Conservation (phyloP, 2,329 filamentous ascomycete species). For the Monosporascus sp. region DNA sequence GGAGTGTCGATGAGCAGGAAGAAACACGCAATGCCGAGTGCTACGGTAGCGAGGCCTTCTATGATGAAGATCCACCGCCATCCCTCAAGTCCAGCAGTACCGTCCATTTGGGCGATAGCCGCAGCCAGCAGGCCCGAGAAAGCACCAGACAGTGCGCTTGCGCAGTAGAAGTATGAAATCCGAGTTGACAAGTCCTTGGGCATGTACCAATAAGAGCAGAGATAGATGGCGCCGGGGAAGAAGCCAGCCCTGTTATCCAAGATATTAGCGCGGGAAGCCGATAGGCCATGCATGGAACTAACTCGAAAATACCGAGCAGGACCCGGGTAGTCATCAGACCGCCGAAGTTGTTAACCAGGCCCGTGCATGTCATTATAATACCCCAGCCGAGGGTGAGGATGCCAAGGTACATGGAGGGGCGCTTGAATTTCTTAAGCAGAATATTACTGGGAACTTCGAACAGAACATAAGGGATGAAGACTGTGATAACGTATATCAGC, state of each 20-base stretch:
- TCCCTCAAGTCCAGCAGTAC: conserved; percentile 38
- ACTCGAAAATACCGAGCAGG: conserved; percentile 28
- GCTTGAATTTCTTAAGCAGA: conserved; percentile 54
- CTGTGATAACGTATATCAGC: neutral
- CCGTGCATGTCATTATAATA: conserved; percentile 21
- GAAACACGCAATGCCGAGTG: conserved; percentile 53
- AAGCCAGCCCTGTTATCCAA: conserved; percentile 19
- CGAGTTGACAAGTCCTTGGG: conserved; percentile 21
- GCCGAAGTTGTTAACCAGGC: conserved; percentile 23
- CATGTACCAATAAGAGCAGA: conserved; percentile 27
- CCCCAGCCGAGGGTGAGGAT: conserved; percentile 53
- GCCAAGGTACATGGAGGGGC: conserved; percentile 61
- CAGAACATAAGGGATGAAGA: conserved; percentile 46
- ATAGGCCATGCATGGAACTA: neutral
- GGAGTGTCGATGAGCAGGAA: conserved; percentile 25
- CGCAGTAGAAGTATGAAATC: conserved; percentile 25
- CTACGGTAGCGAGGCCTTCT: conserved; percentile 52
- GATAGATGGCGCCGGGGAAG: conserved; percentile 24
- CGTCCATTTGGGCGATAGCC: conserved; percentile 43
- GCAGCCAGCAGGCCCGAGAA: conserved; percentile 46
- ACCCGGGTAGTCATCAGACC: conserved; percentile 24
- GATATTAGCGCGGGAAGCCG: neutral
- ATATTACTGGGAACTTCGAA: conserved; percentile 61
- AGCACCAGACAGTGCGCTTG: conserved; percentile 60
- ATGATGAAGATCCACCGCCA: conserved; percentile 46